A percentile compares a stretch with the other conserved stretches of the same genome.
Evolutionary conservation across 2,329 filamentous ascomycete species (phyloP).

Genomic region (Trichophaea hybrida): DNA sequence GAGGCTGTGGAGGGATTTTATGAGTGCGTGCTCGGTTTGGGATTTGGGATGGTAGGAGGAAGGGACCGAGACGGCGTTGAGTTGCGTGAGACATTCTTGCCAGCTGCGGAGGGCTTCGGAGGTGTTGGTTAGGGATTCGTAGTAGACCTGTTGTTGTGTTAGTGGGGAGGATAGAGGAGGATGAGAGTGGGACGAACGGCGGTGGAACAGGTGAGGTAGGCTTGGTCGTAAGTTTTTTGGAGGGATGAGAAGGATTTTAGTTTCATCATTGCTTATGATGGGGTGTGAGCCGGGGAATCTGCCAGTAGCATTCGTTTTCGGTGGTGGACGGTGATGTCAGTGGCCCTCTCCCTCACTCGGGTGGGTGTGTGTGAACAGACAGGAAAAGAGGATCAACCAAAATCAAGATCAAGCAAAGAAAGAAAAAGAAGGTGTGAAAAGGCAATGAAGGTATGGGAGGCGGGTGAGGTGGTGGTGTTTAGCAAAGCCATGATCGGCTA

Average conservation of each 20-base stretch:
- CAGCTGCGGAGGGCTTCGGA: constrained; percentile 79
- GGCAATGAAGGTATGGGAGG: no score
- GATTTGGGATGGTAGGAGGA: constrained; percentile 59
- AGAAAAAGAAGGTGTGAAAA: no score
- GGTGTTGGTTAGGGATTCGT: constrained; percentile 80
- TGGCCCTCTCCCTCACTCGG: no score
- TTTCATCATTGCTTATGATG: constrained; percentile 32
- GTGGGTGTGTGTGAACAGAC: no score
- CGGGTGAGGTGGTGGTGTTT: no score
- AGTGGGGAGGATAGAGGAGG: no score
- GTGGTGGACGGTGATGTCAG: background rate
- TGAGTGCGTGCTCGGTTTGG: constrained; percentile 70
- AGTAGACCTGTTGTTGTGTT: constrained; percentile 45
- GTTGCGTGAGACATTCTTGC: constrained; percentile 75
- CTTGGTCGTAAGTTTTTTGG: constrained; percentile 96
- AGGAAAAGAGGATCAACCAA: no score
- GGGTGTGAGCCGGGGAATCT: background rate
- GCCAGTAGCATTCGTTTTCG: no score
- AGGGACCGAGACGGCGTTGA: constrained; percentile 45
- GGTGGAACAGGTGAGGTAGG: constrained; percentile 85
- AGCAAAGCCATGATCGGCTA: no score
- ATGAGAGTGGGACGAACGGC: constrained; percentile 33
- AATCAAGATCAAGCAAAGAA: no score
- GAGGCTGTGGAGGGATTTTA: constrained; percentile 66
- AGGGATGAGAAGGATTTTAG: constrained; percentile 55